Evolutionary conservation across 2,329 filamentous ascomycete species (phyloP).

Genomic region (Cladophialophora bantiana): DNA sequence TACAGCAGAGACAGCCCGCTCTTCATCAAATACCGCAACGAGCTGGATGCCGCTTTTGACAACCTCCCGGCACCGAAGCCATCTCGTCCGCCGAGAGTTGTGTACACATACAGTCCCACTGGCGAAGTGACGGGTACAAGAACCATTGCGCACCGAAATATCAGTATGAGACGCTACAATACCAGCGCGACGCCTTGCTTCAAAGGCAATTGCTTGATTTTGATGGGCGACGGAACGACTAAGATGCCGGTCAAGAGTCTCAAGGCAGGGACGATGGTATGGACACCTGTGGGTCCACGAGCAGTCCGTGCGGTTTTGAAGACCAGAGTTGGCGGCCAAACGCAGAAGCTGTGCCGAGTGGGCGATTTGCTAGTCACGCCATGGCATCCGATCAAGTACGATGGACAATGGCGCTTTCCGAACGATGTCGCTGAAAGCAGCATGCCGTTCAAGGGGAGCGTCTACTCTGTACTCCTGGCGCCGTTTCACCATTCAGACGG

Average conservation of each 20-base stretch:
- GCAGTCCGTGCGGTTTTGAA: constrained; percentile 60
- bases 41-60: constrained; percentile 56
- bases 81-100: constrained; percentile 30
- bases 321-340: constrained; percentile 51
- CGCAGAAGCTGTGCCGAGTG: constrained; percentile 54
- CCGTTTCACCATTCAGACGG: constrained; percentile 42
- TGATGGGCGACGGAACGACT: constrained; percentile 51
- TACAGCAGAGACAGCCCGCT: constrained; percentile 61
- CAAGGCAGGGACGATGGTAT: constrained; percentile 56
- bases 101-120: constrained; percentile 6
- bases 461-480: constrained; percentile 66
- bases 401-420: constrained; percentile 58
- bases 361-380: constrained; percentile 61
- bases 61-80: constrained; percentile 43
- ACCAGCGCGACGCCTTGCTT: constrained; percentile 59
- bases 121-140: constrained; percentile 17
- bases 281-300: constrained; percentile 59
- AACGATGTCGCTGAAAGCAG: constrained; percentile 45
- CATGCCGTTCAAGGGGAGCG: constrained; percentile 54
- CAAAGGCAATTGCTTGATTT: constrained; percentile 57
- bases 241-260: constrained; percentile 53
- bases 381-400: constrained; percentile 64
- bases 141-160: constrained; percentile 1
- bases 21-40: constrained; percentile 59
- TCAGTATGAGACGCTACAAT: constrained; percentile 57